Evolutionary conservation across 768 basidiomycete genomes (phyloP).

Genomic region (Chlorophyllum brunneum): DNA sequence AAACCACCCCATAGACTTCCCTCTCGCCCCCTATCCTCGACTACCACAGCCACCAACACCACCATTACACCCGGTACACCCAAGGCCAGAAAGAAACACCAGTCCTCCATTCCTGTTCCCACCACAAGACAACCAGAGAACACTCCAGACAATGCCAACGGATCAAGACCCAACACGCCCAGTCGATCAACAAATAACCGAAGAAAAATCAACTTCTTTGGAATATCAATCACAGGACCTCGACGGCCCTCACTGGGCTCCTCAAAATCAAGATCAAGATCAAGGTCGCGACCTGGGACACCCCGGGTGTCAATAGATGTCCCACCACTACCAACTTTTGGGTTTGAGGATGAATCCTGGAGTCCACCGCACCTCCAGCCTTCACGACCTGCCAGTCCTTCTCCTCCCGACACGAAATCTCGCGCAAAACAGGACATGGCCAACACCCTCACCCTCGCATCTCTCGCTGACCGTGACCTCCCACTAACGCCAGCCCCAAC

Average conservation of each 20-base stretch:
- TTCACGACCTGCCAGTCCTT: slow-evolving; percentile 27
- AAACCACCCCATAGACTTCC: slow-evolving; percentile 47
- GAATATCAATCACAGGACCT: slow-evolving; percentile 32
- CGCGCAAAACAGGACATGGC: slow-evolving; percentile 22
- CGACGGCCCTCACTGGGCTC: slow-evolving; percentile 26
- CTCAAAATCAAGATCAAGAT: slow-evolving; percentile 27
- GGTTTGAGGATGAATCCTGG: slow-evolving; percentile 22
- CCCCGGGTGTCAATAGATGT: slow-evolving; percentile 19
- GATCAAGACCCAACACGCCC: slow-evolving; percentile 26
- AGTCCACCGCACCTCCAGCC: slow-evolving; percentile 26
- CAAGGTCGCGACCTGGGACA: slow-evolving; percentile 25
- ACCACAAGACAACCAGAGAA: slow-evolving; percentile 9
- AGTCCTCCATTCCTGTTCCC: slow-evolving; percentile 26
- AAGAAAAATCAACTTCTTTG: slow-evolving; percentile 41
- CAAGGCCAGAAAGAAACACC: slow-evolving; percentile 27
- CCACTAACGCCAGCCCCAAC: too few relatives aligned
- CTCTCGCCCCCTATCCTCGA: slow-evolving; percentile 64
- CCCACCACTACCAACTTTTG: slow-evolving; percentile 22
- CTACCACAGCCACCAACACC: slow-evolving; percentile 57
- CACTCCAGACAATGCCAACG: slow-evolving; percentile 9
- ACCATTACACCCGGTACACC: slow-evolving; percentile 59
- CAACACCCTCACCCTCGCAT: slow-evolving; percentile 24
- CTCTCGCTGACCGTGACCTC: slow-evolving; percentile 22
- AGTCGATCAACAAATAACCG: slow-evolving; percentile 32
- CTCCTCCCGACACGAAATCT: slow-evolving; percentile 16